Evolutionary conservation across 2,329 filamentous ascomycete species (phyloP).

Genomic region (Nemania sp.): DNA sequence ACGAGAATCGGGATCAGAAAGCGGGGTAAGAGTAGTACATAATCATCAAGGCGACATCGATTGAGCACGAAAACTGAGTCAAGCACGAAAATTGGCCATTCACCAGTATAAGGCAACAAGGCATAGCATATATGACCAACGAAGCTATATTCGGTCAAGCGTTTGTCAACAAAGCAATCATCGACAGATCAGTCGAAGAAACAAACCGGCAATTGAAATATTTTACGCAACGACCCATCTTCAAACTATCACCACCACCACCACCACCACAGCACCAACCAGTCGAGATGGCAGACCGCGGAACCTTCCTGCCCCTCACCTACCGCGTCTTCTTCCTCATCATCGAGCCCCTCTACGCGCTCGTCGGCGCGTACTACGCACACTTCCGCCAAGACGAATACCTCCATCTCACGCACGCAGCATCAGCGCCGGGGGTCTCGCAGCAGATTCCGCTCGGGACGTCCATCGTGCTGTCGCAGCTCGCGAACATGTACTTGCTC

Average conservation of each 20-base stretch:
- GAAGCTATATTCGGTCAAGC: too few species aligned
- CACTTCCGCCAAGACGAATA: conserved; percentile 59
- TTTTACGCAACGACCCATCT: too few species aligned
- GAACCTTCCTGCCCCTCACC: conserved; percentile 53
- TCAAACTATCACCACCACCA: too few species aligned
- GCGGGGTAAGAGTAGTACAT: too few species aligned
- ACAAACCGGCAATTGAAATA: too few species aligned
- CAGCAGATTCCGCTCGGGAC: conserved; percentile 61
- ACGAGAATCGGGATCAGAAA: too few species aligned
- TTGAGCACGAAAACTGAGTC: too few species aligned
- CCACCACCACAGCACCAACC: too few species aligned
- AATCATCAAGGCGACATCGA: too few species aligned
- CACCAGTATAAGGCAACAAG: neutral
- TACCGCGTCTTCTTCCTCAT: conserved; percentile 77
- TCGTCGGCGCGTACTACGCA: conserved; percentile 56
- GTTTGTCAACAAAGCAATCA: neutral
- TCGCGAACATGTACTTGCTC: conserved; percentile 77
- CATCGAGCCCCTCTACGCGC: conserved; percentile 64
- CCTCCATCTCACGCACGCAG: conserved; percentile 62
- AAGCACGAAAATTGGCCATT: neutral
- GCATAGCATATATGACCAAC: neutral
- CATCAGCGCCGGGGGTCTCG: conserved; percentile 45
- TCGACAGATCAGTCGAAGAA: neutral
- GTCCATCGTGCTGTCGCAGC: conserved; percentile 70
- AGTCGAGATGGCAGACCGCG: conserved; percentile 31